A percentile compares a stretch with the other conserved stretches of the same genome.
Evolutionary conservation across 768 basidiomycete genomes (phyloP).

Genomic region (Coprinellus micaceus): DNA sequence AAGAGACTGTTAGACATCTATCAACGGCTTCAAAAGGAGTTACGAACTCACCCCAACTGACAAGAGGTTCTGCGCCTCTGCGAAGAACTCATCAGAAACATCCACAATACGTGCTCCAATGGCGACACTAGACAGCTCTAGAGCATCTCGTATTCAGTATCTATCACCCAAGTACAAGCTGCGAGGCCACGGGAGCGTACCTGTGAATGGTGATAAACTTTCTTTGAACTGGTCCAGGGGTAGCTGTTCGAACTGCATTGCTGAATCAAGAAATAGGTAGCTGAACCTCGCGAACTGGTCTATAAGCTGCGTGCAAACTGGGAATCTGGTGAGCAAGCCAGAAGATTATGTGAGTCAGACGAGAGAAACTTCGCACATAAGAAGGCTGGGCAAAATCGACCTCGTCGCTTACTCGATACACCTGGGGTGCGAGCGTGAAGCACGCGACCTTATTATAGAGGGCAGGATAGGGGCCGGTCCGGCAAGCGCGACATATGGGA

Average conservation of each 20-base stretch:
- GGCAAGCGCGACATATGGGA: neutral
- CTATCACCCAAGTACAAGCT: neutral
- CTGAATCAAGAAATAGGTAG: no score
- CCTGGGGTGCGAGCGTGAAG: neutral
- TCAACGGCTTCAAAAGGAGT: neutral
- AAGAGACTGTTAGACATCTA: neutral
- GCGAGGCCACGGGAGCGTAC: slow-evolving; percentile 31
- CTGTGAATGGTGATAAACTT: slow-evolving; percentile 47
- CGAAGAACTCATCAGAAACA: slow-evolving; percentile 96
- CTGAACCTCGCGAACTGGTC: no score
- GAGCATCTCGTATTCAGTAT: neutral
- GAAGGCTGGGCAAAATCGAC: no score
- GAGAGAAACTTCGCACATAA: no score
- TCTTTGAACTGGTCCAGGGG: slow-evolving; percentile 44
- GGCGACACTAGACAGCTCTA: slow-evolving; percentile 86
- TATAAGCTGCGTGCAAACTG: no score
- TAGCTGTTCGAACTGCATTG: slow-evolving; percentile 44
- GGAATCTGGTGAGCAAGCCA: no score
- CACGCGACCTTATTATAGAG: neutral
- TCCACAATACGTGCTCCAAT: slow-evolving; percentile 72
- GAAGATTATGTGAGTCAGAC: no score
- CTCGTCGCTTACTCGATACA: no score
- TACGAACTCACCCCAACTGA: slow-evolving; percentile 64
- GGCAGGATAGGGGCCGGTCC: neutral
- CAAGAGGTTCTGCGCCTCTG: slow-evolving; percentile 77